These are phyloP conservation scores for Dothideomycetidae sp. DNA, from an alignment of 2,329 filamentous ascomycete genomes.

Conservation along the genomic window DNA sequence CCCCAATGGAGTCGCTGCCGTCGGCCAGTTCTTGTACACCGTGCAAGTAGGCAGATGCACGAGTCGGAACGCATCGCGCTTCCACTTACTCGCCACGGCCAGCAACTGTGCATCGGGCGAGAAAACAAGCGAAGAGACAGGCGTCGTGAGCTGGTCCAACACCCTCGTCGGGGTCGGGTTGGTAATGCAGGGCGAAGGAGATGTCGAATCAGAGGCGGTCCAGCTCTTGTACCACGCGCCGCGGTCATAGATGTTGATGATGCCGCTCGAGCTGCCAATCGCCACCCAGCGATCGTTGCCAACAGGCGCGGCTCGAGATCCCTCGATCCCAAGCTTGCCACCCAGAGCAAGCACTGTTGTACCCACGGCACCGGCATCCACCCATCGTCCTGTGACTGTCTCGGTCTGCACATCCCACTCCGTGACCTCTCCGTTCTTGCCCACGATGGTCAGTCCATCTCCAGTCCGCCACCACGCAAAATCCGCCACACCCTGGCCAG, in stretches of 20 bases:
- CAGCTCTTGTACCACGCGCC: constrained; percentile 36
- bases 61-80: constrained; percentile 73
- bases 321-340: constrained; percentile 39
- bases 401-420: constrained; percentile 64
- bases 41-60: constrained; percentile 86
- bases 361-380: constrained; percentile 76
- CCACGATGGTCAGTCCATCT: constrained; percentile 65
- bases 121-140: constrained; percentile 66
- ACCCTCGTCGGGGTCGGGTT: constrained; percentile 57
- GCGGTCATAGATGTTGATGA: constrained; percentile 89
- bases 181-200: constrained; percentile 41
- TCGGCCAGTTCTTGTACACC: constrained; percentile 95
- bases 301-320: constrained; percentile 42
- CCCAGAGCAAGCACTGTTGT: constrained; percentile 73
- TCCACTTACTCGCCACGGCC: constrained; percentile 72
- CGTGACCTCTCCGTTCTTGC: constrained; percentile 76
- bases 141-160: constrained; percentile 78
- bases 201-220: constrained; percentile 9
- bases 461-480: constrained; percentile 88
- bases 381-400: constrained; percentile 68
- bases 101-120: constrained; percentile 81
- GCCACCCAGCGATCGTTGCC: constrained; percentile 83
- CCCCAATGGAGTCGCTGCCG: constrained; percentile 73
- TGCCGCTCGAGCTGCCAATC: constrained; percentile 70
- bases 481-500: constrained; percentile 70